phyloP scores from a whole-genome alignment of 345 rosid genomes.

The Noccaea caerulescens region DNA sequence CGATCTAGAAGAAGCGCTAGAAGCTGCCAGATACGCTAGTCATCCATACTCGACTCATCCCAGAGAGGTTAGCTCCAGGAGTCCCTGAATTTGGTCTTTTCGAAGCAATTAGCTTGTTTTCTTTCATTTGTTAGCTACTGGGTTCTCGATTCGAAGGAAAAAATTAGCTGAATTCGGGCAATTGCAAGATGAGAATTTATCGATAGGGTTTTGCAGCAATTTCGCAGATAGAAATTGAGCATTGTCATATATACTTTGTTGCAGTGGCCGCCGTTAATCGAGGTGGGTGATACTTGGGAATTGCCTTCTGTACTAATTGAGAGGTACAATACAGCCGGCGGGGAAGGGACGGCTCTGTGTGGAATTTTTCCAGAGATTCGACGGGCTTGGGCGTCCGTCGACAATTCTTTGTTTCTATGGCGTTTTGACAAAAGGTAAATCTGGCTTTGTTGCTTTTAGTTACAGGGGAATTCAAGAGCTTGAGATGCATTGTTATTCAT shows the following conservation, averaged over 20 bases:
- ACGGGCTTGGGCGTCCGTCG: conserved; percentile 97
- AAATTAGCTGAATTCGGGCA: conserved; percentile 5
- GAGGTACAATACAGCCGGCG: conserved; percentile 90
- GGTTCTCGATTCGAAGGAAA: conserved; percentile 8
- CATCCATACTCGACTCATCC: conserved; percentile 92
- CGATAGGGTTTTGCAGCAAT: not conserved
- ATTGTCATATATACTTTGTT: conserved; percentile 28
- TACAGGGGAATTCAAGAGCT: conserved; percentile 15
- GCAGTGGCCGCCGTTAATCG: conserved; percentile 96
- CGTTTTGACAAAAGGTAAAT: conserved; percentile 90
- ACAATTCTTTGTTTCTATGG: conserved; percentile 90
- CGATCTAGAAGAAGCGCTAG: conserved; percentile 90
- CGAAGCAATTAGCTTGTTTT: conserved; percentile 27
- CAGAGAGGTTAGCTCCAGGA: conserved; percentile 63
- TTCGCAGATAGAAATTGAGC: conserved; percentile 2
- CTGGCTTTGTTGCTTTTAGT: conserved; percentile 12
- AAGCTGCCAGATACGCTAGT: conserved; percentile 91
- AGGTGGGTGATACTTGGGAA: conserved; percentile 80
- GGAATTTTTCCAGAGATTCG: conserved; percentile 94
- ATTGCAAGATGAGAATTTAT: not conserved
- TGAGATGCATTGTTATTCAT: conserved; percentile 8
- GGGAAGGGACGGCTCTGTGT: conserved; percentile 95
- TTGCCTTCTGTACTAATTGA: conserved; percentile 84
- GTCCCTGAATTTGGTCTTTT: not conserved
- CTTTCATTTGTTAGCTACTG: not conserved